Percentiles rank a stretch among this genome's conserved stretches.
These are phyloP conservation scores for Nymphaea thermarum DNA, from an alignment of 164 flowering plant genomes.

Conservation along the genomic window DNA sequence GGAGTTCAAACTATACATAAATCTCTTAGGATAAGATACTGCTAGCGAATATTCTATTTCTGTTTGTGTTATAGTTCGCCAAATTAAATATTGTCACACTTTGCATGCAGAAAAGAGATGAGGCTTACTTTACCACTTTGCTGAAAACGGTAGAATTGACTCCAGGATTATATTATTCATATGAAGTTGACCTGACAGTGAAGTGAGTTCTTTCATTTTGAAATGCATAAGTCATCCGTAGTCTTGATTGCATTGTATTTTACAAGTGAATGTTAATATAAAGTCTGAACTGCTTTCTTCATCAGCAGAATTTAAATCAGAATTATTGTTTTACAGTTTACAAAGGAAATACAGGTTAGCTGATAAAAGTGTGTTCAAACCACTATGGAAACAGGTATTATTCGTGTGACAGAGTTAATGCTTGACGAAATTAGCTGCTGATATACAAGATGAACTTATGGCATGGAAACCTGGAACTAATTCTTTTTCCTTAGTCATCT, in stretches of 20 bases:
- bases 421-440: no score
- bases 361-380: slow-evolving; percentile 61
- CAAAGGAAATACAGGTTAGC: slow-evolving; percentile 66
- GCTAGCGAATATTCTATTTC: not conserved
- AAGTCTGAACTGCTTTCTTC: not conserved
- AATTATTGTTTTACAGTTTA: slow-evolving; percentile 38
- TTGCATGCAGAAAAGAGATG: slow-evolving; percentile 69
- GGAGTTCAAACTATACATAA: not conserved
- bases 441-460: not conserved
- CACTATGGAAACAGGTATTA: slow-evolving; percentile 89
- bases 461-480: not conserved
- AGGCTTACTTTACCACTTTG: slow-evolving; percentile 75
- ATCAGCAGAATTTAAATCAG: not conserved
- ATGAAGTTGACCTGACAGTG: slow-evolving; percentile 78
- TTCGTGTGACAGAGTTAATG: slow-evolving; percentile 1
- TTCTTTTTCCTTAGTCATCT: not conserved
- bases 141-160: slow-evolving; percentile 78
- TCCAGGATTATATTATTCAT: slow-evolving; percentile 89
- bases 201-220: slow-evolving; percentile 23
- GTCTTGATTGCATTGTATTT: not conserved
- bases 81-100: not conserved
- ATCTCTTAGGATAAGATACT: not conserved
- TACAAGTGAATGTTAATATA: not conserved
- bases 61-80: not conserved
- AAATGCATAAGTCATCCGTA: not conserved